Percentiles rank a stretch among this genome's conserved stretches.
phyloP scores from a whole-genome alignment of 139 green algal genomes.

The Haematococcus lacustris region DNA sequence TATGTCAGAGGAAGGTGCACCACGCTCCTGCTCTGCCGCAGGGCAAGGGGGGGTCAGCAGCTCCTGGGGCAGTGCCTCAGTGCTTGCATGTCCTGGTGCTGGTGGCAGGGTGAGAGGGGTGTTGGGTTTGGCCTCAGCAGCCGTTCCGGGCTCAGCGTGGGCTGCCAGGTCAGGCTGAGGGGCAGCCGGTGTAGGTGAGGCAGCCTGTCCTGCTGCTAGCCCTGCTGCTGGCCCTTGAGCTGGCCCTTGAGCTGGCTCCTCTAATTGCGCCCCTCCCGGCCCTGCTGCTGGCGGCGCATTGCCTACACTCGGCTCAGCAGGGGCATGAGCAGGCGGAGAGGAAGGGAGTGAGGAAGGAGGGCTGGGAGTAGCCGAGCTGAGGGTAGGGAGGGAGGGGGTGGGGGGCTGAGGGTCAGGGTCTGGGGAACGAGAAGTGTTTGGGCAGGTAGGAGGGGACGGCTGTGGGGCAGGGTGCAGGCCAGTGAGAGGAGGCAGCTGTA shows the following conservation, averaged over 20 bases:
- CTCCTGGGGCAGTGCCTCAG: too few relatives aligned
- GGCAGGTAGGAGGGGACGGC: neutral
- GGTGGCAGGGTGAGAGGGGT: neutral
- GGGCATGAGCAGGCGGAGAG: too few relatives aligned
- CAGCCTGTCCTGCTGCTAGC: neutral
- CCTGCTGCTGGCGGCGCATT: too few relatives aligned
- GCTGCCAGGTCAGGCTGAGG: neutral
- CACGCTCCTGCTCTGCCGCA: too few relatives aligned
- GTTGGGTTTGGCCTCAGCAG: neutral
- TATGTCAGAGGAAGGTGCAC: too few relatives aligned
- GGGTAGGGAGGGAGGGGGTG: too few relatives aligned
- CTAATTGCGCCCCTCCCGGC: too few relatives aligned
- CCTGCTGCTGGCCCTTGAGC: neutral
- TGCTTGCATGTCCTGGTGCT: constrained; percentile 1
- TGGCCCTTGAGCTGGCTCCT: neutral
- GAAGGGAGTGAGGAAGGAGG: too few relatives aligned
- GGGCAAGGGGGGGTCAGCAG: too few relatives aligned
- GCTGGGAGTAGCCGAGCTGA: too few relatives aligned
- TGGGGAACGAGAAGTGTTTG: neutral
- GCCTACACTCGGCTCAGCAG: too few relatives aligned
- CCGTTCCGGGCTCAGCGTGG: neutral
- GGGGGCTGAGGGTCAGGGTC: neutral
- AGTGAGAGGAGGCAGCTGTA: too few relatives aligned
- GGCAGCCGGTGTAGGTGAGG: neutral
- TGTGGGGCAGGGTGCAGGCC: neutral